Conservation (phyloP, 805 yeast species). For the Metschnikowia reukaufii region DNA sequence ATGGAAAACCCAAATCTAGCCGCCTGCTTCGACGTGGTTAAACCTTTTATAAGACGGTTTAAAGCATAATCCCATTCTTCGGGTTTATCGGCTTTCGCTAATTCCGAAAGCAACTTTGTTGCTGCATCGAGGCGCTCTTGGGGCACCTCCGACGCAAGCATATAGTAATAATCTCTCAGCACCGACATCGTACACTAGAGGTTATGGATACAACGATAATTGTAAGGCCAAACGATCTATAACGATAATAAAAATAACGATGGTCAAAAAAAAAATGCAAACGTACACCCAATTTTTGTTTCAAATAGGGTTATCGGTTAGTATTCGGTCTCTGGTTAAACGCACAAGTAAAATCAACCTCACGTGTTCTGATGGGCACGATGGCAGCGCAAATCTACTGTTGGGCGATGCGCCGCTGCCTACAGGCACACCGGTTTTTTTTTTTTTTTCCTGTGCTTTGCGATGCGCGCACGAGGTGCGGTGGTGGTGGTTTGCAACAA, state of each 20-base stretch:
- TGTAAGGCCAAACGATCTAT: not conserved
- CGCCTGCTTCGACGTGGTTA: slow-evolving; percentile 76
- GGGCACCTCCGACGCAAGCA: slow-evolving; percentile 73
- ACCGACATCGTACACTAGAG: slow-evolving; percentile 41
- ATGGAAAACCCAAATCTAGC: slow-evolving; percentile 87
- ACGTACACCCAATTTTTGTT: not conserved
- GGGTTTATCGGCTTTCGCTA: slow-evolving; percentile 40
- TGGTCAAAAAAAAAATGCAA: not conserved
- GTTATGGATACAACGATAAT: not conserved
- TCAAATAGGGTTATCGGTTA: not conserved
- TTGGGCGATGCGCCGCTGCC: not conserved
- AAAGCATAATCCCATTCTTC: slow-evolving; percentile 82
- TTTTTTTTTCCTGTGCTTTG: not conserved
- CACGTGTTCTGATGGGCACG: too few relatives aligned
- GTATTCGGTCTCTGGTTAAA: too few relatives aligned
- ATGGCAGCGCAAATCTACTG: too few relatives aligned
- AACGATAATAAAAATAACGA: not conserved
- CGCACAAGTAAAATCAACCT: too few relatives aligned
- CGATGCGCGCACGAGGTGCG: not conserved
- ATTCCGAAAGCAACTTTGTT: slow-evolving; percentile 58
- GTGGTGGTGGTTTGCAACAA: slow-evolving; percentile 10
- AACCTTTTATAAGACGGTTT: slow-evolving; percentile 74
- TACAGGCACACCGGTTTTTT: not conserved
- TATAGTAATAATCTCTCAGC: slow-evolving; percentile 73
- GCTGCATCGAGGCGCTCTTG: slow-evolving; percentile 75